These are phyloP conservation scores for Haplographium delicatum DNA, from an alignment of 495 filamentous ascomycete species.

Conservation along the genomic window DNA sequence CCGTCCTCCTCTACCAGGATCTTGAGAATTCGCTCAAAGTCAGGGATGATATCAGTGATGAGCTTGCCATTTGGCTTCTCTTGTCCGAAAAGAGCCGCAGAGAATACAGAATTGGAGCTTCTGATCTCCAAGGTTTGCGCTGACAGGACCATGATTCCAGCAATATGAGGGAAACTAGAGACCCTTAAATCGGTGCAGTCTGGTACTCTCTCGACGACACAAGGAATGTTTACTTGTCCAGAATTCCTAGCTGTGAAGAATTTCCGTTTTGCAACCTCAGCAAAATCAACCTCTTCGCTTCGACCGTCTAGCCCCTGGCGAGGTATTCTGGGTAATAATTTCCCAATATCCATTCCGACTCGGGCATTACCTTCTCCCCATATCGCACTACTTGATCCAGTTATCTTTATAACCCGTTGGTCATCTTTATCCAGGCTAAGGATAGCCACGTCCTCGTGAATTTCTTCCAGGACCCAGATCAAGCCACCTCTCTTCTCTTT, in stretches of 20 bases:
- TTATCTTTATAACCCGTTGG: slow-evolving; percentile 59
- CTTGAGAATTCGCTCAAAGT: slow-evolving; percentile 76
- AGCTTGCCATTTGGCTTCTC: slow-evolving; percentile 72
- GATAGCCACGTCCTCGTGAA: slow-evolving; percentile 84
- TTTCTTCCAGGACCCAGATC: slow-evolving; percentile 98
- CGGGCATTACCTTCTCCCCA: slow-evolving; percentile 69
- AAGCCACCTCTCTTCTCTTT: slow-evolving; percentile 92
- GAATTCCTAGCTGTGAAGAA: slow-evolving; percentile 77
- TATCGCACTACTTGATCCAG: slow-evolving; percentile 67
- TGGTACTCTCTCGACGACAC: slow-evolving; percentile 62
- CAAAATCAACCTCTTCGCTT: slow-evolving; percentile 65
- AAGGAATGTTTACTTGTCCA: slow-evolving; percentile 71
- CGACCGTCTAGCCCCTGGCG: slow-evolving; percentile 57
- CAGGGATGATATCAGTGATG: slow-evolving; percentile 76
- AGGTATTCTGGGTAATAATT: slow-evolving; percentile 78
- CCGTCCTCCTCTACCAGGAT: slow-evolving; percentile 83
- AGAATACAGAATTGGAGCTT: slow-evolving; percentile 93
- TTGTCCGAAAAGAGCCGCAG: slow-evolving; percentile 83
- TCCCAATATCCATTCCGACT: slow-evolving; percentile 63
- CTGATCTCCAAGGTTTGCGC: slow-evolving; percentile 71
- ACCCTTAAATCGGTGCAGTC: slow-evolving; percentile 65
- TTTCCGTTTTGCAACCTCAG: slow-evolving; percentile 59
- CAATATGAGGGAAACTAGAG: slow-evolving; percentile 94
- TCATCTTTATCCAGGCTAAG: slow-evolving; percentile 68
- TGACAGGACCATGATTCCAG: slow-evolving; percentile 87